Evolutionary conservation across 306 rosid genomes (phyloP).

Genomic region (Cicer judaicum): DNA sequence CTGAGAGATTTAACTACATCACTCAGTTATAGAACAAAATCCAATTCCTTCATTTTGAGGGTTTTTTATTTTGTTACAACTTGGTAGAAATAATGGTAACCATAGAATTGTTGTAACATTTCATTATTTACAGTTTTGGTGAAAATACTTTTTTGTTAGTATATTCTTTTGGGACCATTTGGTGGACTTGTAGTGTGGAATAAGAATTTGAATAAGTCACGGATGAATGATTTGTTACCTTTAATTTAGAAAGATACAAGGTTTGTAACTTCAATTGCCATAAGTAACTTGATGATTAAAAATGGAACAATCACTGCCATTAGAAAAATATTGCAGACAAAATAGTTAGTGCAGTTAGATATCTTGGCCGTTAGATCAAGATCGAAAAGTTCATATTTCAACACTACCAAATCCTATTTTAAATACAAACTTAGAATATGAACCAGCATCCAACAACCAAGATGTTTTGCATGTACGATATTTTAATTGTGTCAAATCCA

Average conservation of each 20-base stretch:
- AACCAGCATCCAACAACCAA: not conserved
- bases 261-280: too few species aligned
- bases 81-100: conserved; percentile 19
- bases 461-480: too few species aligned
- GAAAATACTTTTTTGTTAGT: conserved; percentile 7
- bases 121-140: not conserved
- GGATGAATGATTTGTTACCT: too few species aligned
- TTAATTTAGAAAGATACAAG: too few species aligned
- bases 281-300: not conserved
- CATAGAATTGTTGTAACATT: conserved; percentile 4
- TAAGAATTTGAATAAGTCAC: not conserved
- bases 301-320: not conserved
- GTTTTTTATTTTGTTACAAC: not conserved
- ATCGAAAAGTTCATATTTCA: not conserved
- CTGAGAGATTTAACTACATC: too few species aligned
- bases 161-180: conserved; percentile 19
- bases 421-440: not conserved
- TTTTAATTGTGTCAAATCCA: too few species aligned
- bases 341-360: too few species aligned
- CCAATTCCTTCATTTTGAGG: not conserved
- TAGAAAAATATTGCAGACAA: not conserved
- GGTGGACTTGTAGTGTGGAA: not conserved
- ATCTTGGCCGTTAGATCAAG: not conserved
- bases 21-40: too few species aligned
- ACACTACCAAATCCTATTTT: not conserved